Base-by-base conservation (phyloP, 139 green algal species). In the Coelastrella sp. region DNA sequence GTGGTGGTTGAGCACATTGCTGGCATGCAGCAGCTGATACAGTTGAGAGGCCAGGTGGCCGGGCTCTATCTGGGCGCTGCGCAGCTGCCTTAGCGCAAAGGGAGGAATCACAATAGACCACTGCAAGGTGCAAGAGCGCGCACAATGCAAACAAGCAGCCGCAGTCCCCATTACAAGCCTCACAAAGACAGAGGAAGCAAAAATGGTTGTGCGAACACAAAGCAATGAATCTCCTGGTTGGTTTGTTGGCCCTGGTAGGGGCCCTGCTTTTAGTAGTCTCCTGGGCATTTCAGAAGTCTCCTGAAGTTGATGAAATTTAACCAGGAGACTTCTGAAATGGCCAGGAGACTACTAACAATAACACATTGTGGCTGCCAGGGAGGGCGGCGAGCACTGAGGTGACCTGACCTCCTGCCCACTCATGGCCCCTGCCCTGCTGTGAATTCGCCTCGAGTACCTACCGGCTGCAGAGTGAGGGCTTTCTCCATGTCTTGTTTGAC, bases 21-120 rank as follows among this genome's bases (percentile, higher is more conserved):
- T 88, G 66, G 84, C 72, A 11, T 82, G 70, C 70, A 90, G 75
- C 60, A 87, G 22, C 19, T 35, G 24, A 10, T 78, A 61, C 60
- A 91, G 80, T 79, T 91, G 79, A 59, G 12, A n/a, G 35, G 58
- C 56, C 4, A 87, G 11, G n/a, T 87, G 79, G 20, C 58, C 57
- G 27, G 88, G 66, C 65, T 75, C n/a, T 15, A 91, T 72, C 7
- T 74, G 22, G 78, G 19, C 20, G 35, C 49, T 19, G 22, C 65
- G 65, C 4, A 91, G 79, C 88, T 82, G 79, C 59, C 24, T 56
- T 11, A 61, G n/a, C 6, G 35, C n/a, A 4, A n/a, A 11, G 7
- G 88, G 78, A 24, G 79, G 79, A 15, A 91, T n/a, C 59, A 72
- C 65, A 24, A 91, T 79, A 14, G 63, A 87, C 82, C 82, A 87